These are phyloP conservation scores for Backusella psychrophila DNA, from an alignment of 192 early-diverging fungal genomes.

Conservation along the genomic window DNA sequence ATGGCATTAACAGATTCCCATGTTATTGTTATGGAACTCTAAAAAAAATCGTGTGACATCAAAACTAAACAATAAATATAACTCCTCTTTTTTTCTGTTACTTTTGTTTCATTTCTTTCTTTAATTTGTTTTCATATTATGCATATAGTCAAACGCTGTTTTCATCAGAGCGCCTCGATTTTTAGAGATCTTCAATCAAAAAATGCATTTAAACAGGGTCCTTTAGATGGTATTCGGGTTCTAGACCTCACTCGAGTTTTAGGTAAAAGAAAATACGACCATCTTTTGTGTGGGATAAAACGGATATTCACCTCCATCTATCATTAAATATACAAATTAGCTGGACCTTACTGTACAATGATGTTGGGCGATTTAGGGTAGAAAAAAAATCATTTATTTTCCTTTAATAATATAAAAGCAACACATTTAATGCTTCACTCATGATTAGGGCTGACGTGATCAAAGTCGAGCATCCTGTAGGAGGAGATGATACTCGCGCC, in stretches of 20 bases:
- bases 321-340: slow-evolving; percentile 24
- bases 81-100: background rate
- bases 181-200: background rate
- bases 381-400: background rate
- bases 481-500: slow-evolving; percentile 86
- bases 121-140: background rate
- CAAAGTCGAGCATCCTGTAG: slow-evolving; percentile 82
- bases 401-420: background rate
- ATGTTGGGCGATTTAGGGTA: slow-evolving; percentile 74
- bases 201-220: background rate
- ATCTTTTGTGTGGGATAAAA: background rate
- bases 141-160: background rate
- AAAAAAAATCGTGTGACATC: background rate
- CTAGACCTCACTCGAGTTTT: slow-evolving; percentile 74
- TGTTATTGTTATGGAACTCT: slow-evolving; percentile 9
- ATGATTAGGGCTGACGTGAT: slow-evolving; percentile 74
- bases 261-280: slow-evolving; percentile 24
- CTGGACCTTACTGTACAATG: slow-evolving; percentile 81
- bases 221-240: slow-evolving; percentile 60
- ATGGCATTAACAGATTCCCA: slow-evolving; percentile 39
- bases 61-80: background rate
- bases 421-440: background rate
- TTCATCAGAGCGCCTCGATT: background rate
- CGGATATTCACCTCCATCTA: background rate
- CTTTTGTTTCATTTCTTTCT: background rate